Evolutionary conservation across 2,329 filamentous ascomycete genomes (phyloP), one percentile per base, ranked within the genome.

Genomic region (Phaeosphaeriaceae sp.): DNA sequence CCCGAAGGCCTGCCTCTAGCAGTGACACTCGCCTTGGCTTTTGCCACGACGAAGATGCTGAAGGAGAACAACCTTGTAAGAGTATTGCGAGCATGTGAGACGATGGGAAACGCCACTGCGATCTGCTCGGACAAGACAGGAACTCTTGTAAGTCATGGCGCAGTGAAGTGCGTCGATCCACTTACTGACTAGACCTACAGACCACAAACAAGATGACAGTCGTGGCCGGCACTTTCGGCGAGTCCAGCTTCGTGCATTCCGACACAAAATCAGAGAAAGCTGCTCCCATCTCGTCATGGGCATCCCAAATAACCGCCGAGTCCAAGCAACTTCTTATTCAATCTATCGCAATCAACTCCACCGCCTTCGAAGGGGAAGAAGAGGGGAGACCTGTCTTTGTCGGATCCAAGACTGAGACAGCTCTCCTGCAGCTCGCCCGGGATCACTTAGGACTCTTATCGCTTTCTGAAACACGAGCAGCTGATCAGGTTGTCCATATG

Each of bases 361-460:
- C 84, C 0, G 84, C 84, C 0, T 86, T 86, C 49, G 84, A 86
- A 61, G 67, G 67, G 6, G 62, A 66, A 48, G 68, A 72, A 20
- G 67, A 71, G 0, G 81, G 82, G 6, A 78, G 82, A 19, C 79
- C 84, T 40, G 77, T 77, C 2, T 86, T 85, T 58, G 78, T 86
- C 46, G 84, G 84, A 5, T 86, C 84, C 50, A 86, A 86, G 72
- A 86, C 84, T 1, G 84, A 86, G 63, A 85, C 84, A 6, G 84
- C 84, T 2, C 77, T 86, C 2, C 77, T 86, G 9, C 76, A 82
- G 25, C 76, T 86, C 33, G 82, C 82, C 3, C 80, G 78, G 51
- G 81, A 85, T 27, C 77, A 84, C 54, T 76, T 86, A 6, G 83
- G 81, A 46, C 82, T 85, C 69, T 74, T 78, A 2, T 84, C 83